These are phyloP conservation scores for Tricholoma saponaceum DNA, from an alignment of 768 basidiomycete species.

Conservation along the genomic window DNA sequence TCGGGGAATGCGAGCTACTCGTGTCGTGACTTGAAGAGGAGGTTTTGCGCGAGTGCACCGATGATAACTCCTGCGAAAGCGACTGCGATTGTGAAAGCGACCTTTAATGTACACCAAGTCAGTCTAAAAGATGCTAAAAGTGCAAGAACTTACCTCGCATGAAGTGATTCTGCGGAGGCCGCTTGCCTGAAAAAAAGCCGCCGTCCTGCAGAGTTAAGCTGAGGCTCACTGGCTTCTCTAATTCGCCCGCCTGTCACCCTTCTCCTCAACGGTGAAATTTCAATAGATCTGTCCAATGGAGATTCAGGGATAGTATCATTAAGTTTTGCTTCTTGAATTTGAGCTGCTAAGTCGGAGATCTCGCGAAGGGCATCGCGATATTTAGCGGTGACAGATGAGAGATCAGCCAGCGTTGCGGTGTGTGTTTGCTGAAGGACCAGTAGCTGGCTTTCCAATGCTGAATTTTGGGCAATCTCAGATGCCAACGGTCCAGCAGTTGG, in stretches of 20 bases:
- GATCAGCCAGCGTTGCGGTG: constrained; percentile 72
- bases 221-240: constrained; percentile 47
- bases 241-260: constrained; percentile 47
- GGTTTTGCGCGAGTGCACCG: constrained; percentile 79
- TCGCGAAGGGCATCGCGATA: constrained; percentile 88
- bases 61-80: constrained; percentile 95
- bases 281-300: constrained; percentile 39
- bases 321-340: constrained; percentile 84
- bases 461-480: constrained; percentile 28
- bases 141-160: constrained; percentile 59
- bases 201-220: constrained; percentile 47
- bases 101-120: constrained; percentile 34
- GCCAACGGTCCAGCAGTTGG: constrained; percentile 23
- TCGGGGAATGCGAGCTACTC: constrained; percentile 58
- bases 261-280: constrained; percentile 41
- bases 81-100: constrained; percentile 93
- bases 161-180: constrained; percentile 83
- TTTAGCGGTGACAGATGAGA: constrained; percentile 73
- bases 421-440: constrained; percentile 78
- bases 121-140: constrained; percentile 8
- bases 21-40: constrained; percentile 76
- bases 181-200: constrained; percentile 87
- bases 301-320: constrained; percentile 40
- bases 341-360: constrained; percentile 90
- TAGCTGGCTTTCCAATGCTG: constrained; percentile 56